A percentile compares a stretch with the other conserved stretches of the same genome.
Conservation (phyloP, 2,329 filamentous ascomycete species). For the Colletotrichum brevisporum region DNA sequence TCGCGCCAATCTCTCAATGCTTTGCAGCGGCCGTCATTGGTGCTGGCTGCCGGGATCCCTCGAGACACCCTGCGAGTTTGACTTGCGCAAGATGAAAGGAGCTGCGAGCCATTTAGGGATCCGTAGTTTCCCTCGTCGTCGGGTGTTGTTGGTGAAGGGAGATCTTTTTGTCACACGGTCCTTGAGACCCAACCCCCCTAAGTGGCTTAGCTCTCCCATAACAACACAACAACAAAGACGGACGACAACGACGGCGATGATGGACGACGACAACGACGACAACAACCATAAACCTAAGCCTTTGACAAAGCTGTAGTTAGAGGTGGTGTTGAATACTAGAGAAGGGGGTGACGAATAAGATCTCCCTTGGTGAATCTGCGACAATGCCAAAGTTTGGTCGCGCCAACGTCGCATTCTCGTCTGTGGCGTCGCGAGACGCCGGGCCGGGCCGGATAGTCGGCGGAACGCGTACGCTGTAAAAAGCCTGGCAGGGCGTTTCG, state of each 20-base stretch:
- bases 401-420: constrained; percentile 15
- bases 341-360: no score
- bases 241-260: no score
- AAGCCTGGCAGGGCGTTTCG: constrained; percentile 18
- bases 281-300: no score
- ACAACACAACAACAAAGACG: no score
- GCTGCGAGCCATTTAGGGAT: constrained; percentile 10
- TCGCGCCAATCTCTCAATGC: constrained; percentile 19
- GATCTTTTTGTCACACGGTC: no score
- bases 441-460: constrained; percentile 9
- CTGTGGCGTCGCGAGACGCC: constrained; percentile 15
- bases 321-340: no score
- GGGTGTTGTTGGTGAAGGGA: constrained; percentile 9
- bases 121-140: background rate
- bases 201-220: no score
- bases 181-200: no score
- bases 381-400: constrained; percentile 9
- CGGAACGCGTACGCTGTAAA: background rate
- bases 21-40: background rate
- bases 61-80: constrained; percentile 1
- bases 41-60: background rate
- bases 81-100: constrained; percentile 25
- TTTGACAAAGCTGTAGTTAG: no score
- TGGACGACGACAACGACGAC: no score
- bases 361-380: constrained; percentile 5